phyloP scores from a whole-genome alignment of 2,329 filamentous ascomycete genomes.

The Aspergillus pseudoterreus region DNA sequence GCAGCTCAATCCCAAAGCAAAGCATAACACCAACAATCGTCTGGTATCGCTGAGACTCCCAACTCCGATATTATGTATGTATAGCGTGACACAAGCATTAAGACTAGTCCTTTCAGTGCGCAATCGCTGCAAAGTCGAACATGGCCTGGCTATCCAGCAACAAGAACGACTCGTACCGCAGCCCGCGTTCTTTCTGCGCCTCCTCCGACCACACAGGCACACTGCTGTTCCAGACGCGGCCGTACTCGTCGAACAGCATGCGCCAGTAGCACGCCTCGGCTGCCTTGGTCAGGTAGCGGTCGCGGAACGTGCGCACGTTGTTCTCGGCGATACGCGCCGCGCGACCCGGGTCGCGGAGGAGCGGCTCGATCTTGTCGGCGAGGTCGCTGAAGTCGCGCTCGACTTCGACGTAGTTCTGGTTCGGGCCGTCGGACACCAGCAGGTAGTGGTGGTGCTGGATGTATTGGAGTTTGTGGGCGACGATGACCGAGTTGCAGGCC shows the following conservation, averaged over 20 bases:
- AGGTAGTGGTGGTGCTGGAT: conserved; percentile 47
- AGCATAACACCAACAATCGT: too few relatives aligned
- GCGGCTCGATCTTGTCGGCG: conserved; percentile 29
- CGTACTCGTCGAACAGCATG: conserved; percentile 34
- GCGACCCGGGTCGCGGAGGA: conserved; percentile 32
- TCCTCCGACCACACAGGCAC: conserved; percentile 6
- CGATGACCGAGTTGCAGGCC: conserved; percentile 44
- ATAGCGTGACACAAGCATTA: not conserved
- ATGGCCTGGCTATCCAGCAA: conserved; percentile 23
- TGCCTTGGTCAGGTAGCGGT: conserved; percentile 48
- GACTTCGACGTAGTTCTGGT: conserved; percentile 47
- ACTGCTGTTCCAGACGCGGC: conserved; percentile 19
- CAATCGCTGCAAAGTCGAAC: conserved; percentile 15
- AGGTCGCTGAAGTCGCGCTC: conserved; percentile 54
- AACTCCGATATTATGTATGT: conserved; percentile 3
- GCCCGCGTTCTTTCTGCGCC: conserved; percentile 11
- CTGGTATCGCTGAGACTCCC: not conserved
- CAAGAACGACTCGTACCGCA: conserved; percentile 29
- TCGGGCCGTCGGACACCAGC: conserved; percentile 36
- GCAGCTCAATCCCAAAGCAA: too few relatives aligned
- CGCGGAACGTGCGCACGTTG: conserved; percentile 42
- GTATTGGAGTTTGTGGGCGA: conserved; percentile 46
- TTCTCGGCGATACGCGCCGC: conserved; percentile 47
- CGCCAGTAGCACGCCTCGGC: conserved; percentile 53
- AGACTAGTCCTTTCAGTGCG: not conserved